phyloP scores from a whole-genome alignment of 768 basidiomycete genomes.

The Kwoniella dendrophila region DNA sequence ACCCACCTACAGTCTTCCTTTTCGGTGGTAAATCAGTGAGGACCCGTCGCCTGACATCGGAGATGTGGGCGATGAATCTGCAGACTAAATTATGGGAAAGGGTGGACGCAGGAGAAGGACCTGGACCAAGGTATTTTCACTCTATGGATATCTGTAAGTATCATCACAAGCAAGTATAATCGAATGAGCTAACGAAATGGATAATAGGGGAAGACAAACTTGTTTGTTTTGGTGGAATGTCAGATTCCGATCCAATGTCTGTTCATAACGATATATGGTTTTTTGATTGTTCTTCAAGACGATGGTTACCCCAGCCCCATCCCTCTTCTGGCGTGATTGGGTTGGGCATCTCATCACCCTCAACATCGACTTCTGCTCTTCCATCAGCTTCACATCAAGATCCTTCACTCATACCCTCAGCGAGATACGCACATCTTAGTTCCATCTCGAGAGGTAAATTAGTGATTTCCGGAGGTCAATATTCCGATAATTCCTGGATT shows the following conservation, averaged over 20 bases:
- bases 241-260: conserved; percentile 70
- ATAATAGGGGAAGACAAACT: conserved; percentile 74
- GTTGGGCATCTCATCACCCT: conserved; percentile 8
- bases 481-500: conserved; percentile 74
- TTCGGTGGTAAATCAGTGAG: conserved; percentile 80
- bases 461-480: conserved; percentile 93
- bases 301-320: conserved; percentile 67
- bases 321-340: conserved; percentile 50
- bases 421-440: conserved; percentile 93
- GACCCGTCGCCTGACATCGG: conserved; percentile 82
- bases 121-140: conserved; percentile 90
- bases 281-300: conserved; percentile 71
- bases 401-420: conserved; percentile 68
- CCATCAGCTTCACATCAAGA: conserved; percentile 44
- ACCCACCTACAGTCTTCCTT: conserved; percentile 47
- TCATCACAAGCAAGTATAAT: neutral
- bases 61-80: conserved; percentile 88
- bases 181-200: conserved; percentile 8
- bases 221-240: conserved; percentile 93
- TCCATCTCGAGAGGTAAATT: conserved; percentile 80
- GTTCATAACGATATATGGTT: conserved; percentile 93
- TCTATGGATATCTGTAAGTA: conserved; percentile 71
- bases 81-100: conserved; percentile 78
- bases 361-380: neutral
- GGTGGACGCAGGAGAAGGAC: conserved; percentile 62